phyloP scores from a whole-genome alignment of 371 early-diverging fungal genomes.

The Synchytrium microbalum region DNA sequence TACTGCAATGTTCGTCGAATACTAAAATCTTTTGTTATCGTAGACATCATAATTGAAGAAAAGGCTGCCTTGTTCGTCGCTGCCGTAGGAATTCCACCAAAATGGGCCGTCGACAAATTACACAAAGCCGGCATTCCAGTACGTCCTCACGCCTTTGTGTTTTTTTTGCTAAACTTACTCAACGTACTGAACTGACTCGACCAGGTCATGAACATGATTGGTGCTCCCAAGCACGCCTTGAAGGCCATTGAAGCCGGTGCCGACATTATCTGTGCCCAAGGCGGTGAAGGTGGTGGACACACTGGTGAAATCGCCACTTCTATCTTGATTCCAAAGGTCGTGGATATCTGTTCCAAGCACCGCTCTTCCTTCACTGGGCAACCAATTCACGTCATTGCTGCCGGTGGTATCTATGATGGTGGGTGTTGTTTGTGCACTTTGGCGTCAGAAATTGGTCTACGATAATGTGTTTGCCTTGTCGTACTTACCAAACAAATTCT shows the following conservation, averaged over 20 bases:
- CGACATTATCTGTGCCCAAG: slow-evolving; percentile 38
- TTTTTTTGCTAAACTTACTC: neutral
- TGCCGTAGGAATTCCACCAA: slow-evolving; percentile 32
- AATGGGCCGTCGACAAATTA: slow-evolving; percentile 34
- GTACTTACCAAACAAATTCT: too few species aligned
- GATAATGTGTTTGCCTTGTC: neutral
- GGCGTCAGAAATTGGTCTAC: neutral
- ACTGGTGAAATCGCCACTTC: slow-evolving; percentile 34
- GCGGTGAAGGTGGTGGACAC: slow-evolving; percentile 34
- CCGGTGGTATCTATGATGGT: slow-evolving; percentile 13
- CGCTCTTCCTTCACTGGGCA: slow-evolving; percentile 20
- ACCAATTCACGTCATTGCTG: slow-evolving; percentile 30
- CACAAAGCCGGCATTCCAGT: slow-evolving; percentile 21
- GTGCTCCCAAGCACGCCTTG: slow-evolving; percentile 30
- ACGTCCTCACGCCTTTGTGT: neutral
- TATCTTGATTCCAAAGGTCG: slow-evolving; percentile 33
- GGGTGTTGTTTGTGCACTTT: too few species aligned
- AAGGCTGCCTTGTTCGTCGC: slow-evolving; percentile 25
- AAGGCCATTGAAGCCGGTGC: slow-evolving; percentile 33
- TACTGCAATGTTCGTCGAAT: too few species aligned
- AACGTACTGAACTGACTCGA: neutral
- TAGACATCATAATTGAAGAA: slow-evolving; percentile 25
- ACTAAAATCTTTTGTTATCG: too few species aligned
- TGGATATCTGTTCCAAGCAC: slow-evolving; percentile 29
- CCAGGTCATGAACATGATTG: slow-evolving; percentile 10